Percentiles rank a stretch among this genome's conserved stretches.
Conservation (phyloP, 2,329 filamentous ascomycete species). For the Cryoendolithus antarcticus region DNA sequence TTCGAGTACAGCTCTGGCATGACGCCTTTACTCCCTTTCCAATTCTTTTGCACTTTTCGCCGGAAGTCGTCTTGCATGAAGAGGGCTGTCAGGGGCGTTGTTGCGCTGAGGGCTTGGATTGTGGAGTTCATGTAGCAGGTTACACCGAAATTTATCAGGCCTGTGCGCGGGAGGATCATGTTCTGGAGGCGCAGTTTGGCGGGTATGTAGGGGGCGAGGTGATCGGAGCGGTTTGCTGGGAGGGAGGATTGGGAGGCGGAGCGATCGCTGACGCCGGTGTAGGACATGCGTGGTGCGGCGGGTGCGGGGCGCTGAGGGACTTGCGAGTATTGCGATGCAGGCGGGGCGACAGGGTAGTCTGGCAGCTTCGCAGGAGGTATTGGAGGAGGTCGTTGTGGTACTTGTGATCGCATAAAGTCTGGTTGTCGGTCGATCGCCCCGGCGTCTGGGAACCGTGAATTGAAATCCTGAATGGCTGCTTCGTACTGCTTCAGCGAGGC, state of each 20-base stretch:
- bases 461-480: conserved; percentile 59
- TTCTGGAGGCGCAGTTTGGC: conserved; percentile 32
- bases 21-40: conserved; percentile 52
- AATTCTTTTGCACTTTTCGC: conserved; percentile 48
- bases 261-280: conserved; percentile 65
- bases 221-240: conserved; percentile 20
- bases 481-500: conserved; percentile 2
- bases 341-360: conserved; percentile 19
- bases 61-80: conserved; percentile 53
- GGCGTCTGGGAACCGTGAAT: conserved; percentile 66
- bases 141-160: conserved; percentile 66
- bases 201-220: conserved; percentile 33
- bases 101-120: conserved; percentile 73
- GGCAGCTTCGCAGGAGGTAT: conserved; percentile 15
- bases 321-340: conserved; percentile 38
- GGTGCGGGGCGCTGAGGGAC: conserved; percentile 48
- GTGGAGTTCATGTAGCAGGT: conserved; percentile 92
- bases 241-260: conserved; percentile 21
- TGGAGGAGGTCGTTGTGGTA: conserved; percentile 23
- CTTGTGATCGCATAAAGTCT: conserved; percentile 38
- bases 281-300: conserved; percentile 51
- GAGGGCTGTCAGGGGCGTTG: conserved; percentile 47
- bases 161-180: conserved; percentile 48
- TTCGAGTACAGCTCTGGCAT: conserved; percentile 51
- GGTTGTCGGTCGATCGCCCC: conserved; percentile 38